A percentile compares a stretch with the other conserved stretches of the same genome.
Evolutionary conservation across 2,329 filamentous ascomycete species (phyloP).

Genomic region (Calonectria pseudoturangicola): DNA sequence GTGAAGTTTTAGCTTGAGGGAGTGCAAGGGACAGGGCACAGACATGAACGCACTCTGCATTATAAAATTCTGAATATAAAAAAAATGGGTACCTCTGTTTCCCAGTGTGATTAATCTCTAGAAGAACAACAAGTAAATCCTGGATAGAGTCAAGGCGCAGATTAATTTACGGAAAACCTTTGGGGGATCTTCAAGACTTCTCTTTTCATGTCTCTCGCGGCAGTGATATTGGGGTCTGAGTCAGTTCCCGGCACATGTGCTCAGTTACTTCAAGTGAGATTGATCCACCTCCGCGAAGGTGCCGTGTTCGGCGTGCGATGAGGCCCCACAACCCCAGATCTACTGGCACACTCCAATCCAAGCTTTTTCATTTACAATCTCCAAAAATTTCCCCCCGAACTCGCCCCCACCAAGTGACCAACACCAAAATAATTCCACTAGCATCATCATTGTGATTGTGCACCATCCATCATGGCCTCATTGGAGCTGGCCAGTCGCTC

Average conservation of each 20-base stretch:
- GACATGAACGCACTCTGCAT: no score
- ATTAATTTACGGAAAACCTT: no score
- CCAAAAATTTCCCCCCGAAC: constrained; percentile 56
- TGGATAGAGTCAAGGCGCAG: no score
- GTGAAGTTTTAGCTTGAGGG: no score
- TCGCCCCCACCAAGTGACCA: constrained; percentile 50
- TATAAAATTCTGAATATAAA: no score
- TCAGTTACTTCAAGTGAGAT: neutral
- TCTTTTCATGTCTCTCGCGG: neutral
- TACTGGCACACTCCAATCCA: constrained; percentile 58
- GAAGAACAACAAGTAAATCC: no score
- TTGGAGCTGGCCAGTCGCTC: constrained; percentile 70
- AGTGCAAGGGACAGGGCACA: no score
- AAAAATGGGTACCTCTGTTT: no score
- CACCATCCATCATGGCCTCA: constrained; percentile 66
- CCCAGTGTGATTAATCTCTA: no score
- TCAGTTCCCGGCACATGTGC: neutral
- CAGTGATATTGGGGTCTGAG: neutral
- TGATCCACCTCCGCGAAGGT: constrained; percentile 36
- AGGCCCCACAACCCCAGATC: constrained; percentile 53
- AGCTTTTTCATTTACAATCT: constrained; percentile 59
- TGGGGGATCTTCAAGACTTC: neutral
- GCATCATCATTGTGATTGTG: constrained; percentile 42
- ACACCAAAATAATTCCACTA: constrained; percentile 41
- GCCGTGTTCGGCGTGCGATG: constrained; percentile 46